Evolutionary conservation across 257 asterid species (phyloP), one percentile per base, ranked within the genome.

Genomic region (Nicotiana obtusifolia): DNA sequence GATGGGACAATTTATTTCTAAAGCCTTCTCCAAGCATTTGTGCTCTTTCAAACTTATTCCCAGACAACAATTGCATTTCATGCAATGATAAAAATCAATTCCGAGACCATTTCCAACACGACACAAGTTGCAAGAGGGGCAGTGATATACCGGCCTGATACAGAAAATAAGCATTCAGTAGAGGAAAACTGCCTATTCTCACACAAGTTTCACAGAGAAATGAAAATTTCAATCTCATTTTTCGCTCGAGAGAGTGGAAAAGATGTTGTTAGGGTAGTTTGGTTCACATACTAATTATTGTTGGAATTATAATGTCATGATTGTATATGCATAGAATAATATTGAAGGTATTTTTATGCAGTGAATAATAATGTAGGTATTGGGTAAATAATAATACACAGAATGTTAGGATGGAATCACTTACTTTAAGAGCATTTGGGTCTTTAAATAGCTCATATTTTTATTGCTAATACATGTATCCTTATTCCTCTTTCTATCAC

Each of bases 21-120:
- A 65, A 30, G 88, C 91, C 84, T 86, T 88, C 89, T 86, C 89
- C 87, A 84, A 66, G 69, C 91, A 88, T 64, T 83, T 85, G 54
- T 88, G 91, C 20, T 86, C 88, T 30, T 68, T 86, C 75, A 69
- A 61, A 82, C 62, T 86, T 67, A 54, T 88, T 61, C 87, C 87
- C 83, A 88, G 80, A 81, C 91, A 88, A 62, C 91, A 88, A 78
- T 88, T 88, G 84, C 91, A 88, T 60, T 84, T 88, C 91, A 88
- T 88, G 85, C 91, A 88, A 67, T 88, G 91, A 53, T 78, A 86
- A 56, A 84, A 81, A 64, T 88, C 91, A 53, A 86, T 82, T 44
- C 91, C 91, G 76, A 88, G 89, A 77, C 91, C 91, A 57, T 81
- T 83, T 64, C 91, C 91, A 68, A 88, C 80, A 64, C 91, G 91